Conservation (phyloP, 768 basidiomycete species). For the Pleurotus citrinopileatus region DNA sequence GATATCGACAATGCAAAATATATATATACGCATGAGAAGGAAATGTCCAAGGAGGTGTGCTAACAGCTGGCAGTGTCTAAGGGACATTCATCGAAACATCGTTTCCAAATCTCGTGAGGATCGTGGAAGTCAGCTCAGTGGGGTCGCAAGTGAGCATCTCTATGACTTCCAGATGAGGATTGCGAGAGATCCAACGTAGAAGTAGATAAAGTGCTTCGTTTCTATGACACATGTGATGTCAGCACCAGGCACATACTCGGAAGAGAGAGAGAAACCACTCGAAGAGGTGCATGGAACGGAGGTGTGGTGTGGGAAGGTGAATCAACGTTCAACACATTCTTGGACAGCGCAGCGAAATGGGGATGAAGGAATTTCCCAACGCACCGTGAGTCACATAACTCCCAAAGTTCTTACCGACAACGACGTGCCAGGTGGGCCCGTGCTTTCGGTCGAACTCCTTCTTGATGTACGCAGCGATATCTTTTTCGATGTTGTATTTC, state of each 20-base stretch:
- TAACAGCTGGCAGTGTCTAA: neutral
- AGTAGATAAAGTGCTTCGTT: slow-evolving; percentile 99
- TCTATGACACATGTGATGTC: slow-evolving; percentile 45
- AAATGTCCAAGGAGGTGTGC: neutral
- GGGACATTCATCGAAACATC: slow-evolving; percentile 1
- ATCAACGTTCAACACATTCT: too few relatives aligned
- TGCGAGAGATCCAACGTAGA: slow-evolving; percentile 90
- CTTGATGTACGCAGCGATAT: slow-evolving; percentile 97
- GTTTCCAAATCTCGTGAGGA: neutral
- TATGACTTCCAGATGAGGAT: slow-evolving; percentile 95
- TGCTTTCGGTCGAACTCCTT: slow-evolving; percentile 94
- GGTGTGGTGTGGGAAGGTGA: slow-evolving; percentile 12
- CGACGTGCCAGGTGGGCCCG: slow-evolving; percentile 97
- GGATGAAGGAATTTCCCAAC: slow-evolving; percentile 22
- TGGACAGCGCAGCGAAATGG: slow-evolving; percentile 4
- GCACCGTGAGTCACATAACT: slow-evolving; percentile 96
- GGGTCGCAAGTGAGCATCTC: slow-evolving; percentile 16
- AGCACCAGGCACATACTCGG: slow-evolving; percentile 9
- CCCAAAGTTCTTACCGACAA: slow-evolving; percentile 98
- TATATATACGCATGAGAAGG: neutral
- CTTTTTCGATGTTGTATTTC: slow-evolving; percentile 94
- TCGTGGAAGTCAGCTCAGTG: neutral
- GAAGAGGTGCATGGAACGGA: slow-evolving; percentile 12
- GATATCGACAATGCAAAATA: neutral
- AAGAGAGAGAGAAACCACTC: too few relatives aligned